Conservation (phyloP, 2,329 filamentous ascomycete genomes). For the Calonectria pauciramosa region DNA sequence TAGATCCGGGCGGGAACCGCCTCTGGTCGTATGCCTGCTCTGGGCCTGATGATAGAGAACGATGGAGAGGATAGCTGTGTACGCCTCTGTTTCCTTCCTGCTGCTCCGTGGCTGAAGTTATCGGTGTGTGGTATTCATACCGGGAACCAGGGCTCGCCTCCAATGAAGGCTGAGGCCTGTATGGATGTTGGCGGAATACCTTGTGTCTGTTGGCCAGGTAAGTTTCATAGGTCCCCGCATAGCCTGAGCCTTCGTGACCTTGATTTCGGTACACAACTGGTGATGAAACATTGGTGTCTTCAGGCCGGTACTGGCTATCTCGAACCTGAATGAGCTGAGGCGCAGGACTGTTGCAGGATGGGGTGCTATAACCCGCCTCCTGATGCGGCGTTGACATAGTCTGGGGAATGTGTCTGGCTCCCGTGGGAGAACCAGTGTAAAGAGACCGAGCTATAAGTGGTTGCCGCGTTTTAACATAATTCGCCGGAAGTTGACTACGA, state of each 20-base stretch:
- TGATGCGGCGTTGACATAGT: not conserved
- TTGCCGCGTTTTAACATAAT: not conserved
- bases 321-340: not conserved
- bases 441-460: not conserved
- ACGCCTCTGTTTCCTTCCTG: not conserved
- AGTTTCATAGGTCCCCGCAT: not conserved
- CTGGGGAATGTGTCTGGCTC: not conserved
- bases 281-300: too few relatives aligned
- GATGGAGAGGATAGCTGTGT: not conserved
- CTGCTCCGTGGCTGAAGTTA: not conserved
- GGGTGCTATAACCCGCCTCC: not conserved
- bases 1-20: not conserved
- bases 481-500: not conserved
- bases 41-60: not conserved
- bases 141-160: not conserved
- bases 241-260: not conserved
- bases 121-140: not conserved
- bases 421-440: not conserved
- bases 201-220: not conserved
- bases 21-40: not conserved
- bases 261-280: not conserved
- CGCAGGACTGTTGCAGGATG: not conserved
- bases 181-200: slow-evolving; percentile 5
- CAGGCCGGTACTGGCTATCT: not conserved
- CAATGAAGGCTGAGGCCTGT: not conserved